Percentiles rank a stretch among this genome's conserved stretches.
Evolutionary conservation across 1,139 yeast species (phyloP).

Genomic region (Candida sanyaensis): DNA sequence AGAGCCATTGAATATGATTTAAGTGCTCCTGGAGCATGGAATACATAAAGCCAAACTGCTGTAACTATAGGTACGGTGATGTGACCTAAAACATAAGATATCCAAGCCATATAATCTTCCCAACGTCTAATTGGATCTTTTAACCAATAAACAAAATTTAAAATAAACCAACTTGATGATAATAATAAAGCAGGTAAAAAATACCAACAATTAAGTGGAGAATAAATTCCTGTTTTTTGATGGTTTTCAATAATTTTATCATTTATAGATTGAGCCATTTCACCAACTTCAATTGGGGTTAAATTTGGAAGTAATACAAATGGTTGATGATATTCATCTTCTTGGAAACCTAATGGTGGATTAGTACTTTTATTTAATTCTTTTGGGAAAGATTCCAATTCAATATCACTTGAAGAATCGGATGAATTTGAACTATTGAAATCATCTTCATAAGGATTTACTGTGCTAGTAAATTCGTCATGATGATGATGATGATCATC

Average conservation of each 20-base stretch:
- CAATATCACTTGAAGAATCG: conserved; percentile 3
- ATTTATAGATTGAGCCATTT: conserved; percentile 11
- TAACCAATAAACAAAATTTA: conserved; percentile 38
- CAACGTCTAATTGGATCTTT: conserved; percentile 28
- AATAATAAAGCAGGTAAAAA: conserved; percentile 31
- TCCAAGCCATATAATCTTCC: conserved; percentile 60
- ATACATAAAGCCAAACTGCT: conserved; percentile 63
- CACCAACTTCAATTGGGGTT: conserved; percentile 4
- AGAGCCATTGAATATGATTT: conserved; percentile 53
- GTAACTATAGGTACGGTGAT: conserved; percentile 62
- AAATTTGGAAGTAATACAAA: conserved; percentile 8
- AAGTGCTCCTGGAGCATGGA: conserved; percentile 63
- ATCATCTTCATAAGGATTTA: not conserved
- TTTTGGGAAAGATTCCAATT: conserved; percentile 9
- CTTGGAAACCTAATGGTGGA: conserved; percentile 11
- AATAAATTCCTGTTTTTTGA: conserved; percentile 10
- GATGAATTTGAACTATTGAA: not conserved
- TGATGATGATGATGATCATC: not conserved
- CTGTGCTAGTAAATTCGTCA: not conserved
- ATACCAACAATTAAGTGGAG: conserved; percentile 24
- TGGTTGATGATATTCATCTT: conserved; percentile 2
- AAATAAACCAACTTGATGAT: conserved; percentile 36
- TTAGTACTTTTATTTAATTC: not conserved
- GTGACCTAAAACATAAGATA: conserved; percentile 61
- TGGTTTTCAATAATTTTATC: conserved; percentile 10